Conservation (phyloP, 805 yeast species). For the Yamadazyma paraphyllophila region DNA sequence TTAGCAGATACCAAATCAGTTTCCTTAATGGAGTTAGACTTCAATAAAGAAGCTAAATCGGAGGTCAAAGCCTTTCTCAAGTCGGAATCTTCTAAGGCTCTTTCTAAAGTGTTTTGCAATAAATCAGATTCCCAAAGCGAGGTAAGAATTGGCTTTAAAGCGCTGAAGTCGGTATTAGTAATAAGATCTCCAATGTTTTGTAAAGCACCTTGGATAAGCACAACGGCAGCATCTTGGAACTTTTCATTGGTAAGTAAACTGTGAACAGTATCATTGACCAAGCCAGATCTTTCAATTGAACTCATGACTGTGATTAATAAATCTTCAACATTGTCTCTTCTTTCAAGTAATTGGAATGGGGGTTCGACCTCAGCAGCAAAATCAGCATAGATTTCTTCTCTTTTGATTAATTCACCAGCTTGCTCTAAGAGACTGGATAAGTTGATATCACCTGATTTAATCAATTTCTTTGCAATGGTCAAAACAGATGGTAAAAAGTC, state of each 20-base stretch:
- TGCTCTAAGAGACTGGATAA: constrained; percentile 14
- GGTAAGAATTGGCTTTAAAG: constrained; percentile 20
- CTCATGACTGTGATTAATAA: constrained; percentile 27
- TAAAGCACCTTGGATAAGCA: constrained; percentile 23
- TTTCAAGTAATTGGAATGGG: constrained; percentile 9
- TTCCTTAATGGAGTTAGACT: constrained; percentile 14
- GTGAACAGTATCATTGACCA: constrained; percentile 23
- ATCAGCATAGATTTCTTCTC: constrained; percentile 10
- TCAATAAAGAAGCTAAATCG: constrained; percentile 21
- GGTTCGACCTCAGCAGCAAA: constrained; percentile 7
- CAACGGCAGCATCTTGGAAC: constrained; percentile 24
- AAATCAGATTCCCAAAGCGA: constrained; percentile 24
- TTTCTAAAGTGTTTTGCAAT: constrained; percentile 20
- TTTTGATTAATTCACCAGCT: constrained; percentile 13
- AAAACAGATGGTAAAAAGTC: constrained; percentile 24
- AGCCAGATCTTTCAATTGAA: constrained; percentile 26
- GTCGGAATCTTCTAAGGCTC: constrained; percentile 21
- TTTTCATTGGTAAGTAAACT: constrained; percentile 21
- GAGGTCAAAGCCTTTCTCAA: constrained; percentile 22
- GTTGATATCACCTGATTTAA: constrained; percentile 18
- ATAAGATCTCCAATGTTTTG: constrained; percentile 18
- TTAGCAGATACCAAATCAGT: constrained; percentile 15
- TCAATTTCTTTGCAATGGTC: constrained; percentile 18
- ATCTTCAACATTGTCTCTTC: constrained; percentile 30
- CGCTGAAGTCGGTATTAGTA: constrained; percentile 17